Base-by-base conservation (phyloP, 2,329 filamentous ascomycete genomes). In the Aspergillus glaucus region DNA sequence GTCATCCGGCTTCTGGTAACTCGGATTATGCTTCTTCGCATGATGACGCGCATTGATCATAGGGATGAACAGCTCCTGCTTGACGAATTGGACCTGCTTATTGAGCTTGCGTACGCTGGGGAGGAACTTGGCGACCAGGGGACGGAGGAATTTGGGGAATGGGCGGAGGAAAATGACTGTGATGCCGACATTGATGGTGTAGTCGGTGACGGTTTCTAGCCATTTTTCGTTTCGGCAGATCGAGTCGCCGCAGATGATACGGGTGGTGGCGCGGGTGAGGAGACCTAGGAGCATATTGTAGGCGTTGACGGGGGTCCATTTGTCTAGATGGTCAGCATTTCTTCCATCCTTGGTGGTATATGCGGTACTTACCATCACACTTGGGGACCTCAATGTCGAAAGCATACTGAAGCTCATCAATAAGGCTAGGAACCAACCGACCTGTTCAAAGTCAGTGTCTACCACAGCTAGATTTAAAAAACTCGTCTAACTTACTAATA, bases 171-270 rank as follows among this genome's bases (percentile, higher is more conserved):
- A 45, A 21, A 63, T 39, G 19, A 65, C 50, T 3, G 62, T 67
- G 1, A 61, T 50, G 21, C 69, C 67, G 0, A 67, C 50, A 17
- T 70, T 65, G 39, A 65, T 55, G 1, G 67, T 65, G 55, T 71
- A 72, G 30, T 57, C 49, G 14, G 60, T 63, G 32, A 62, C 55
- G 3, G 63, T 59, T 0, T 61, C 48, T 14, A 72, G 55, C 71
- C 72, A 75, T 46, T 64, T 56, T 47, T 65, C 55, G 48, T 73
- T 69, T 21, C 62, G 61, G 45, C 65, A 67, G 6, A 71, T 54
- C 5, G 54, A 50, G 3, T 64, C 57, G 15, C 72, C 70, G 26
- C 70, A 62, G 45, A 75, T 69, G 37, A 75, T 61, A 15, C 71
- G 63, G 1, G 68, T 65, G 1, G 69, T 70, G 5, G 72, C 56